A percentile compares a stretch with the other conserved stretches of the same genome.
phyloP scores from a whole-genome alignment of 768 basidiomycete genomes.

The Tulasnella calospora region DNA sequence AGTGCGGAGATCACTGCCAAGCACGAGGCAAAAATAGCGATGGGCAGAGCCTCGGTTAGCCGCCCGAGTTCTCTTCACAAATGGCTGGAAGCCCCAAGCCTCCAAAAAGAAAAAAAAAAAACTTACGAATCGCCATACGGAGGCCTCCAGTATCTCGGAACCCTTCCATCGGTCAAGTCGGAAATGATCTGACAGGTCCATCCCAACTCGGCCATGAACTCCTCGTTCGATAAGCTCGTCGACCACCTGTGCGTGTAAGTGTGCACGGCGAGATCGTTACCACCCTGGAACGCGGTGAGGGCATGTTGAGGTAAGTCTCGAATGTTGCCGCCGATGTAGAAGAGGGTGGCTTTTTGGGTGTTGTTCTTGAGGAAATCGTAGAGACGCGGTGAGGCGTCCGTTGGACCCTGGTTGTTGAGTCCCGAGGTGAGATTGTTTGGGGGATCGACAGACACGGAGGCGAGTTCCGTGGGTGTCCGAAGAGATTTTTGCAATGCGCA shows the following conservation, averaged over 20 bases:
- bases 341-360: slow-evolving; percentile 70
- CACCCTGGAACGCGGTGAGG: slow-evolving; percentile 44
- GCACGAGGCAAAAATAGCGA: neutral
- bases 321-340: slow-evolving; percentile 82
- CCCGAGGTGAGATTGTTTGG: neutral
- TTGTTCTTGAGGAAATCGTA: slow-evolving; percentile 64
- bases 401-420: slow-evolving; percentile 47
- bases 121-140: slow-evolving; percentile 57
- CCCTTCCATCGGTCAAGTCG: slow-evolving; percentile 70
- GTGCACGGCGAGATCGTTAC: slow-evolving; percentile 38
- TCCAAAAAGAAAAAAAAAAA: no score
- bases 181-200: slow-evolving; percentile 71
- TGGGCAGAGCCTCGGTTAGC: neutral
- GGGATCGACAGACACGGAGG: neutral
- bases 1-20: slow-evolving; percentile 52
- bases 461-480: neutral
- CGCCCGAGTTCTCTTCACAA: neutral
- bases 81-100: no score
- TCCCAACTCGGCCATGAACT: slow-evolving; percentile 70
- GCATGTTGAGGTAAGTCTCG: slow-evolving; percentile 61
- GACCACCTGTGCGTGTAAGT: slow-evolving; percentile 63
- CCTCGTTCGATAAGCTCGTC: slow-evolving; percentile 49
- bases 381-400: slow-evolving; percentile 43
- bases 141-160: slow-evolving; percentile 78
- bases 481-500: neutral